A percentile compares a stretch with the other conserved stretches of the same genome.
Evolutionary conservation across 345 rosid species (phyloP).

Genomic region (Murraya paniculata): DNA sequence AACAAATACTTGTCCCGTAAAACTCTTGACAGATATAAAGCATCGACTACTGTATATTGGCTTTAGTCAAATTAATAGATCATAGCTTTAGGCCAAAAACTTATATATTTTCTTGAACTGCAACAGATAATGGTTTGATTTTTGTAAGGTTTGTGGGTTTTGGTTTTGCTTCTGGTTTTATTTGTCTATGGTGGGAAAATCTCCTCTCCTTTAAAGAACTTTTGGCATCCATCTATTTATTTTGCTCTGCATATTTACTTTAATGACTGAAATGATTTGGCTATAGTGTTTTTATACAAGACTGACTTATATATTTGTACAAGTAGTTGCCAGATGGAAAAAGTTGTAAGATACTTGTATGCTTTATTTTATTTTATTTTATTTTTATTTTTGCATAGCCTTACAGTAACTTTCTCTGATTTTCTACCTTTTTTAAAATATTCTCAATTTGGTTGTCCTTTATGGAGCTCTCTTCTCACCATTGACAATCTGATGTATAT

Average conservation of each 20-base stretch:
- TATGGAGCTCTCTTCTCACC: not conserved
- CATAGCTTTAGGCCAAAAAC: not conserved
- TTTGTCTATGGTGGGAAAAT: not conserved
- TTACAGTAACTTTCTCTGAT: not conserved
- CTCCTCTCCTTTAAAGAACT: not conserved
- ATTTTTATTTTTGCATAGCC: too few species aligned
- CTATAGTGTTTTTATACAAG: not conserved
- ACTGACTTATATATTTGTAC: not conserved
- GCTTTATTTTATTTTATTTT: too few species aligned
- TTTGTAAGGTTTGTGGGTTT: not conserved
- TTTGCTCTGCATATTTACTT: not conserved
- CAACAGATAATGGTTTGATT: not conserved
- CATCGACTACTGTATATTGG: not conserved
- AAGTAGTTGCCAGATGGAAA: not conserved
- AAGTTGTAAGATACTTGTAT: not conserved
- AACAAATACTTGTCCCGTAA: not conserved
- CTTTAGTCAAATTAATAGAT: not conserved
- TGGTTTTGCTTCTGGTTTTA: not conserved
- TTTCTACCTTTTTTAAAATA: not conserved
- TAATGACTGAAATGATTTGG: not conserved
- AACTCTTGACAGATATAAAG: not conserved
- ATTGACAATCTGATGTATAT: not conserved
- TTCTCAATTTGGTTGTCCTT: not conserved
- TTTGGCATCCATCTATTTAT: not conserved
- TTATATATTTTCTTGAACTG: not conserved